phyloP scores from a whole-genome alignment of 2,329 filamentous ascomycete genomes.

The Parafenestella ontariensis region DNA sequence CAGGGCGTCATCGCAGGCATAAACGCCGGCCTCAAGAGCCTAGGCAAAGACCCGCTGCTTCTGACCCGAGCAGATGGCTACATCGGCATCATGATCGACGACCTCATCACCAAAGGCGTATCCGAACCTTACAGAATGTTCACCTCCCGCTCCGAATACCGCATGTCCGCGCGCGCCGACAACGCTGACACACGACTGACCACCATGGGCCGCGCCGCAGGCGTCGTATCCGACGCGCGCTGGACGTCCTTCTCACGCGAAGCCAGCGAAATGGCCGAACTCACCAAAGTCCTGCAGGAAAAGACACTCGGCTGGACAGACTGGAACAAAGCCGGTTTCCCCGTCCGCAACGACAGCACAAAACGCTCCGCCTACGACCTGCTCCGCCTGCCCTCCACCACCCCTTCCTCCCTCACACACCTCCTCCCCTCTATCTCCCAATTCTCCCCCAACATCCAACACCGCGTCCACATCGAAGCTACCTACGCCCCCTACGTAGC shows the following conservation, averaged over 20 bases:
- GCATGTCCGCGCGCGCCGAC: constrained; percentile 89
- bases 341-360: constrained; percentile 69
- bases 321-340: constrained; percentile 76
- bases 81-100: constrained; percentile 98
- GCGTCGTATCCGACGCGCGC: constrained; percentile 78
- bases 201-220: constrained; percentile 74
- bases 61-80: constrained; percentile 88
- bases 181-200: constrained; percentile 93
- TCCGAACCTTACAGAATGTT: constrained; percentile 99
- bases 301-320: constrained; percentile 65
- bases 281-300: constrained; percentile 67
- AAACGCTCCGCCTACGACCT: constrained; percentile 80
- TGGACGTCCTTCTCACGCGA: constrained; percentile 76
- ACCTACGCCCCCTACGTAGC: constrained; percentile 86
- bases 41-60: constrained; percentile 68
- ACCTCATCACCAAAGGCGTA: constrained; percentile 94
- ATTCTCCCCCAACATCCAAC: constrained; percentile 66
- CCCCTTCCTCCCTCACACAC: constrained; percentile 63
- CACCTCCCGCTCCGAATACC: constrained; percentile 92
- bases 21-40: constrained; percentile 85
- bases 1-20: constrained; percentile 93
- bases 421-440: constrained; percentile 63
- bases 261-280: constrained; percentile 69
- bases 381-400: constrained; percentile 66
- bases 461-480: constrained; percentile 80